phyloP scores from a whole-genome alignment of 116 monocot genomes.

The Cymodocea nodosa region DNA sequence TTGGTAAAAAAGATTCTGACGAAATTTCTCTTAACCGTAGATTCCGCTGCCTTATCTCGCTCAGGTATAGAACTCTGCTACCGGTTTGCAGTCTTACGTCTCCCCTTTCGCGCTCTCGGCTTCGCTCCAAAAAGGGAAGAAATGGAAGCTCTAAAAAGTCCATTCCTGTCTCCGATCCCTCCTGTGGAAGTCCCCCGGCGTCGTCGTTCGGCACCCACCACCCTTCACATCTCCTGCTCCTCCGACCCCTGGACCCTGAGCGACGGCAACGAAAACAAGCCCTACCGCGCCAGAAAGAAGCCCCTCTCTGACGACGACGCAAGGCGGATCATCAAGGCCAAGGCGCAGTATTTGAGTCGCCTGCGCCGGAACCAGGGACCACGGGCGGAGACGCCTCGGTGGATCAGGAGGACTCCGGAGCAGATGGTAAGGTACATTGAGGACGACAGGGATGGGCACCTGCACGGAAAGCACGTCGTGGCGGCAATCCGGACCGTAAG shows the following conservation, averaged over 20 bases:
- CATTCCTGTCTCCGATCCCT: conserved; percentile 29
- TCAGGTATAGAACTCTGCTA: too few relatives aligned
- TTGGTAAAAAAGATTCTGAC: too few relatives aligned
- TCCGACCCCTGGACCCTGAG: conserved; percentile 15
- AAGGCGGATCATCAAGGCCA: conserved; percentile 54
- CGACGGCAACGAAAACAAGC: conserved; percentile 25
- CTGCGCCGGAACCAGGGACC: conserved; percentile 74
- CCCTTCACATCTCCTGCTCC: not conserved
- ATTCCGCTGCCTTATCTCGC: too few relatives aligned
- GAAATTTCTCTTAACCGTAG: too few relatives aligned
- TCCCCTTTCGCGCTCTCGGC: too few relatives aligned
- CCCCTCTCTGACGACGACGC: conserved; percentile 87
- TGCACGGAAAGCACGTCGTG: conserved; percentile 59
- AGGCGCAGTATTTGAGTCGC: conserved; percentile 56
- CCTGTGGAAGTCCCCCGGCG: not conserved
- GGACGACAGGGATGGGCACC: conserved; percentile 57
- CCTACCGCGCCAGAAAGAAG: conserved; percentile 12
- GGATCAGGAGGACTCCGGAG: conserved; percentile 86
- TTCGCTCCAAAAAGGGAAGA: too few relatives aligned
- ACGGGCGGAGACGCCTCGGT: conserved; percentile 60
- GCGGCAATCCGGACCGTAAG: conserved; percentile 57
- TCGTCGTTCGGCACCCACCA: not conserved
- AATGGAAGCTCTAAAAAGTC: conserved; percentile 37
- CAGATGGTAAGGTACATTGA: conserved; percentile 62
- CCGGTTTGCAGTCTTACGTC: too few relatives aligned